phyloP scores from a whole-genome alignment of 768 basidiomycete species.

The Auricularia sp. region DNA sequence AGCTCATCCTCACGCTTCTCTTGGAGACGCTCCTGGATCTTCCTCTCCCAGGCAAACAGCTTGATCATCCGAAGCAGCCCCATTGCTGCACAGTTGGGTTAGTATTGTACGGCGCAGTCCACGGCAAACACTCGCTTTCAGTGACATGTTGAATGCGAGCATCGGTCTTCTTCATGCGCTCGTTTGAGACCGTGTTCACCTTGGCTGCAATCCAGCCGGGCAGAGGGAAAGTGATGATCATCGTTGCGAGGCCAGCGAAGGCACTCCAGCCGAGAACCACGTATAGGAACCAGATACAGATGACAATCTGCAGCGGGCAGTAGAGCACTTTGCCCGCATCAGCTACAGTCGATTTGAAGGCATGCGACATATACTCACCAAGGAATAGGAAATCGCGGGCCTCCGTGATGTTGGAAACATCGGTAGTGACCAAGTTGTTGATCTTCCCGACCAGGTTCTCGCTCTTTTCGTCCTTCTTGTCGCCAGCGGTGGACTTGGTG shows the following conservation, averaged over 20 bases:
- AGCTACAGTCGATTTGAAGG: neutral
- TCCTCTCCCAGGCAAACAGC: constrained; percentile 45
- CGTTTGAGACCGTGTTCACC: constrained; percentile 38
- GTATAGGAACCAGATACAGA: constrained; percentile 29
- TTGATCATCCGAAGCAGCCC: constrained; percentile 60
- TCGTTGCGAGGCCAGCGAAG: constrained; percentile 46
- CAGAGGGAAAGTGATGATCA: constrained; percentile 45
- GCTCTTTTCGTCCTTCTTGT: constrained; percentile 19
- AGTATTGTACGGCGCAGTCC: constrained; percentile 1
- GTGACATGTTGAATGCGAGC: constrained; percentile 51
- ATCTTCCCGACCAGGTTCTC: constrained; percentile 61
- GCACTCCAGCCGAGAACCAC: constrained; percentile 27
- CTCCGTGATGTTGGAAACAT: constrained; percentile 34
- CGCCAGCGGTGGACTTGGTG: neutral
- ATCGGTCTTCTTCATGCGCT: constrained; percentile 49
- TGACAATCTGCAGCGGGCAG: constrained; percentile 21
- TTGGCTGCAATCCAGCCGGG: constrained; percentile 46
- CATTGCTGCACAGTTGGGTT: constrained; percentile 28
- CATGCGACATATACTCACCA: neutral
- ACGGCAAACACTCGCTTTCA: constrained; percentile 36
- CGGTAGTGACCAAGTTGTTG: constrained; percentile 66
- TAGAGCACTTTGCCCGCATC: neutral
- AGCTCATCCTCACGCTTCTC: constrained; percentile 57
- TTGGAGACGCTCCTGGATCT: constrained; percentile 41
- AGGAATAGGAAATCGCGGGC: constrained; percentile 29